These are phyloP conservation scores for Stachybotrys chartarum DNA, from an alignment of 2,329 filamentous ascomycete genomes.

Conservation along the genomic window DNA sequence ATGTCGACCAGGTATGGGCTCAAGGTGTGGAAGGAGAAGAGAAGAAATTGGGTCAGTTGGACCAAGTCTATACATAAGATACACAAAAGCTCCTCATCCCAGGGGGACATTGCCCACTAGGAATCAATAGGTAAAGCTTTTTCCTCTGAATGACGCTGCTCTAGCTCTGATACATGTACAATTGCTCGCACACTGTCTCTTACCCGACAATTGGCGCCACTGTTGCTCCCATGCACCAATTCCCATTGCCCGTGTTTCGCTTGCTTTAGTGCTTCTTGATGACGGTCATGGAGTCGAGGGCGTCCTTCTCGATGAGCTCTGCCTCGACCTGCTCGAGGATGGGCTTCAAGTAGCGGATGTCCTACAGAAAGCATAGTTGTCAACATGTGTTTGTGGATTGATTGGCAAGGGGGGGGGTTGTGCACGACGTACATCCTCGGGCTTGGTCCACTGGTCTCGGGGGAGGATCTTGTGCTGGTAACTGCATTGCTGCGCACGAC, in stretches of 20 bases:
- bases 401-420: not conserved
- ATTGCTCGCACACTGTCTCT: not conserved
- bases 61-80: constrained; percentile 27
- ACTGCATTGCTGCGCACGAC: constrained; percentile 80
- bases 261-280: constrained; percentile 39
- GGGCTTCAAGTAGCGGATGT: constrained; percentile 46
- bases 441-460: constrained; percentile 53
- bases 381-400: not conserved
- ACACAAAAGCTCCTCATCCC: constrained; percentile 21
- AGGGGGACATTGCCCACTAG: not conserved
- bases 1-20: not conserved
- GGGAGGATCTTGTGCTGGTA: constrained; percentile 58
- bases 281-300: constrained; percentile 42
- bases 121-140: not conserved
- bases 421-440: constrained; percentile 36
- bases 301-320: constrained; percentile 43
- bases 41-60: constrained; percentile 14
- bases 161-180: not conserved
- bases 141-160: not conserved
- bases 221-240: constrained; percentile 6
- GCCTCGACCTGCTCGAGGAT: constrained; percentile 45
- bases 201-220: not conserved
- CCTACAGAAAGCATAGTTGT: constrained; percentile 24
- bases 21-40: not conserved
- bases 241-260: constrained; percentile 6